Conservation (phyloP, 129 eudicot genomes). For the Saposhnikovia divaricata region DNA sequence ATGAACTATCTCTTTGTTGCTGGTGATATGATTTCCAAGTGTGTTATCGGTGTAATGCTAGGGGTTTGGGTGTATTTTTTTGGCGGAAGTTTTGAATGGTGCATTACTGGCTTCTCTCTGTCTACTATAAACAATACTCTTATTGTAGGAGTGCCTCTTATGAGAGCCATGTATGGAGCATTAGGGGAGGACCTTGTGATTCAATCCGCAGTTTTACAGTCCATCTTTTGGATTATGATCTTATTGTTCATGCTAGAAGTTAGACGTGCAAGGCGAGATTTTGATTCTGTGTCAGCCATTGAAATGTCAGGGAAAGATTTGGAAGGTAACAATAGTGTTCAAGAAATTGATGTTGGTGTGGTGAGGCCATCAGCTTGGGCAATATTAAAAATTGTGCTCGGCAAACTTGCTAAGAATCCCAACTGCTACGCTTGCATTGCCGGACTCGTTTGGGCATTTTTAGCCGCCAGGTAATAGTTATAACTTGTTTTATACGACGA, state of each 20-base stretch:
- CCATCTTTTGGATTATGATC: slow-evolving; percentile 36
- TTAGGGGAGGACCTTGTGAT: slow-evolving; percentile 39
- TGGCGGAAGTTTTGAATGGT: slow-evolving; percentile 28
- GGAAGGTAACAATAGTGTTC: slow-evolving; percentile 12
- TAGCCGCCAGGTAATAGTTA: slow-evolving; percentile 25
- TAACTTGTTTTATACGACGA: too few species aligned
- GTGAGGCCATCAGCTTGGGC: slow-evolving; percentile 16
- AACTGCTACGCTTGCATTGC: slow-evolving; percentile 36
- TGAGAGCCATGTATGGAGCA: slow-evolving; percentile 53
- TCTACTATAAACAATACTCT: slow-evolving; percentile 41
- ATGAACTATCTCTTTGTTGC: slow-evolving; percentile 47
- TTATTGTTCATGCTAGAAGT: slow-evolving; percentile 37
- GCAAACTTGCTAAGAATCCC: slow-evolving; percentile 39
- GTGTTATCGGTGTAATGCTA: slow-evolving; percentile 20
- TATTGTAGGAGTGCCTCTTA: slow-evolving; percentile 54
- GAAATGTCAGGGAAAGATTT: slow-evolving; percentile 18
- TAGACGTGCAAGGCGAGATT: slow-evolving; percentile 14
- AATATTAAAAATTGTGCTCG: slow-evolving; percentile 28
- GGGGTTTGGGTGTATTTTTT: slow-evolving; percentile 48
- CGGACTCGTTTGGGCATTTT: slow-evolving; percentile 38
- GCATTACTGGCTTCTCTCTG: slow-evolving; percentile 49
- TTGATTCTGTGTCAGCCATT: neutral
- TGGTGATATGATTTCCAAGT: slow-evolving; percentile 38
- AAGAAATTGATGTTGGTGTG: neutral
- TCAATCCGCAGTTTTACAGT: slow-evolving; percentile 42